Evolutionary conservation across 108 stramenopile genomes (phyloP).

Genomic region (Cyclotella baltica): DNA sequence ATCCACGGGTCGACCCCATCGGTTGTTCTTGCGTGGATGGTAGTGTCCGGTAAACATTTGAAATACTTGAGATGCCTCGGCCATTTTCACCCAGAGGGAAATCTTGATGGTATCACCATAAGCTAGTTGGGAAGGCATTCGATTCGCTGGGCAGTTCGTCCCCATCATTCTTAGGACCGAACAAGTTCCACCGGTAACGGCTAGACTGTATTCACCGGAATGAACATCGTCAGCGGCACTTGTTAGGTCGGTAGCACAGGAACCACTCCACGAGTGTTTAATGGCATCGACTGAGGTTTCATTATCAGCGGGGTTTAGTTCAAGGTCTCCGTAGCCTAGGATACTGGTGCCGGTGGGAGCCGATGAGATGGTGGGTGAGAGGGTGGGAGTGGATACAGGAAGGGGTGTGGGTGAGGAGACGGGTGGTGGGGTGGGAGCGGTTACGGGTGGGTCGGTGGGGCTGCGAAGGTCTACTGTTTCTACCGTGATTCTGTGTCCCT

Average conservation of each 20-base stretch:
- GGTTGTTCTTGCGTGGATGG: constrained; percentile 19
- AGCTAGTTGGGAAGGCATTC: constrained; percentile 6
- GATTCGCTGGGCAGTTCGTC: constrained; percentile 1
- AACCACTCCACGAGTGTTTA: not conserved
- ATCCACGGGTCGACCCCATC: constrained; percentile 33
- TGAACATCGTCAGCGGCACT: constrained; percentile 28
- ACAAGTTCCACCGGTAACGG: constrained; percentile 29
- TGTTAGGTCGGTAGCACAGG: not conserved
- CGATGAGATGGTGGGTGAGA: not conserved
- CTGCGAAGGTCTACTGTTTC: constrained; percentile 30
- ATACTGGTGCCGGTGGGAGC: constrained; percentile 1
- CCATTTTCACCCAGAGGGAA: constrained; percentile 20
- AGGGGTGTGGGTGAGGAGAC: not conserved
- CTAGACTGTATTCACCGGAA: constrained; percentile 3
- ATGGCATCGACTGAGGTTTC: not conserved
- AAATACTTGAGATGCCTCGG: constrained; percentile 23
- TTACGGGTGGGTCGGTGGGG: not conserved
- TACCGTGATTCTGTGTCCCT: constrained; percentile 29
- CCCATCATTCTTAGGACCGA: constrained; percentile 36
- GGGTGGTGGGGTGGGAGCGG: not conserved
- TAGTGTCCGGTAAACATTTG: constrained; percentile 44
- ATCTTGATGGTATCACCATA: constrained; percentile 37
- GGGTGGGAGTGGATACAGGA: not conserved
- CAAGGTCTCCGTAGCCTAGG: constrained; percentile 17
- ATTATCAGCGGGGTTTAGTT: not conserved